phyloP scores from a whole-genome alignment of 2,329 filamentous ascomycete genomes.

The Grosmannia penicillata region DNA sequence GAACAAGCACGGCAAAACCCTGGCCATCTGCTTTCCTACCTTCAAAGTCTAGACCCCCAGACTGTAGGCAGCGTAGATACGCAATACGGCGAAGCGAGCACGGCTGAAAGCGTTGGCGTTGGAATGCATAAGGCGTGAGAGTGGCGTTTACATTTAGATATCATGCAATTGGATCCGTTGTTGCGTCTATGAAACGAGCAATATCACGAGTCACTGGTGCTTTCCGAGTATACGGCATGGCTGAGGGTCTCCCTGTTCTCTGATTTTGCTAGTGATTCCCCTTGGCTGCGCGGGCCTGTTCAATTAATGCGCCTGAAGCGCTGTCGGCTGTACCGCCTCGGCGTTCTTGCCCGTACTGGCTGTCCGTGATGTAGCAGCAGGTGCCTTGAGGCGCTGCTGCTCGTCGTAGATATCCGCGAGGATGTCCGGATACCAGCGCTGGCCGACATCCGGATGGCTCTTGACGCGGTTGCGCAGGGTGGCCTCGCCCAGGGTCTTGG shows the following conservation, averaged over 20 bases:
- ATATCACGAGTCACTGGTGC: too few relatives aligned
- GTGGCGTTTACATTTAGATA: too few relatives aligned
- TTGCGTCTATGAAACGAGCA: too few relatives aligned
- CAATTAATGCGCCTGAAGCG: constrained; percentile 18
- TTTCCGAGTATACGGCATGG: too few relatives aligned
- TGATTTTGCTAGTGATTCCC: background rate
- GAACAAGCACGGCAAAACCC: constrained; percentile 64
- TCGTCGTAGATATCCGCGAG: constrained; percentile 42
- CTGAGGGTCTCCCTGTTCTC: background rate
- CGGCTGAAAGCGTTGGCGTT: background rate
- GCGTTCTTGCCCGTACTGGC: background rate
- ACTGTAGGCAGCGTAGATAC: too few relatives aligned
- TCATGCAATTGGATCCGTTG: too few relatives aligned
- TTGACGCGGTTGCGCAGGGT: constrained; percentile 74
- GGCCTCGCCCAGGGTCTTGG: constrained; percentile 62
- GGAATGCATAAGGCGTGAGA: background rate
- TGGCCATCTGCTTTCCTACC: constrained; percentile 55
- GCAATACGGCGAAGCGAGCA: too few relatives aligned
- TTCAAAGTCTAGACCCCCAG: constrained; percentile 16
- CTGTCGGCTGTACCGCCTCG: background rate
- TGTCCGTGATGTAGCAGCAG: too few relatives aligned
- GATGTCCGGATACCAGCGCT: constrained; percentile 62
- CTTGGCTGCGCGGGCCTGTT: background rate
- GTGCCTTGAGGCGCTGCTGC: constrained; percentile 33
- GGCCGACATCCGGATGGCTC: constrained; percentile 75